Evolutionary conservation across 2,329 filamentous ascomycete species (phyloP).

Genomic region (Mycosphaerella sp.): DNA sequence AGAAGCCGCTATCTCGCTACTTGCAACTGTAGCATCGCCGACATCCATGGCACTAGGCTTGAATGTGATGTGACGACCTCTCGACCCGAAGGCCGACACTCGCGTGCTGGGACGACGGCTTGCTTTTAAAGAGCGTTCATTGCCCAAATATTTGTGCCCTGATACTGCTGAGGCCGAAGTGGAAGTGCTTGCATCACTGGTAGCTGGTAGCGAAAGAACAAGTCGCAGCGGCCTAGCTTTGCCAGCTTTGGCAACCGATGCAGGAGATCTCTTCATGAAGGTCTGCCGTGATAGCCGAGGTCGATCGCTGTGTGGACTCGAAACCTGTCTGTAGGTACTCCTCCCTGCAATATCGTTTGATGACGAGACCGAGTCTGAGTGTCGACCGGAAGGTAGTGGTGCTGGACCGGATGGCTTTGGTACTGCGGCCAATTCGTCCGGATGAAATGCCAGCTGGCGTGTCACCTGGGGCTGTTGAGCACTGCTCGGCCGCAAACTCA

Average conservation of each 20-base stretch:
- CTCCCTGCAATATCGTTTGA: constrained; percentile 23
- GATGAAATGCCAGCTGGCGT: constrained; percentile 28
- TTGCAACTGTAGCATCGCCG: constrained; percentile 12
- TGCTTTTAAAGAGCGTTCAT: neutral
- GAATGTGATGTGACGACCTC: constrained; percentile 18
- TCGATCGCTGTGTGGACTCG: constrained; percentile 23
- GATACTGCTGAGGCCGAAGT: neutral
- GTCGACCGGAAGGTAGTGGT: constrained; percentile 13
- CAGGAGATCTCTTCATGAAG: constrained; percentile 22
- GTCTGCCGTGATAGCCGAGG: constrained; percentile 34
- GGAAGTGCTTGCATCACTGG: constrained; percentile 12
- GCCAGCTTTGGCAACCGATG: neutral
- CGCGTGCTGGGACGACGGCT: constrained; percentile 3
- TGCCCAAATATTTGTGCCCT: neutral
- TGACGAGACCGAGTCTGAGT: constrained; percentile 36
- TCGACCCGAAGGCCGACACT: constrained; percentile 9
- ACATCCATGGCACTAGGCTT: neutral
- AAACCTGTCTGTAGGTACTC: constrained; percentile 3
- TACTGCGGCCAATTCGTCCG: constrained; percentile 23
- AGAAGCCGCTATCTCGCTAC: constrained; percentile 1
- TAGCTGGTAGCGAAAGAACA: constrained; percentile 1
- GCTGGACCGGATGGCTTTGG: constrained; percentile 3
- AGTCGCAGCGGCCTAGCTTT: neutral
- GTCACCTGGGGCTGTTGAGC: neutral
- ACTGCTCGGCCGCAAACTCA: constrained; percentile 1